Evolutionary conservation across 768 basidiomycete species (phyloP).

Genomic region (Strobilomyces dryophilus): DNA sequence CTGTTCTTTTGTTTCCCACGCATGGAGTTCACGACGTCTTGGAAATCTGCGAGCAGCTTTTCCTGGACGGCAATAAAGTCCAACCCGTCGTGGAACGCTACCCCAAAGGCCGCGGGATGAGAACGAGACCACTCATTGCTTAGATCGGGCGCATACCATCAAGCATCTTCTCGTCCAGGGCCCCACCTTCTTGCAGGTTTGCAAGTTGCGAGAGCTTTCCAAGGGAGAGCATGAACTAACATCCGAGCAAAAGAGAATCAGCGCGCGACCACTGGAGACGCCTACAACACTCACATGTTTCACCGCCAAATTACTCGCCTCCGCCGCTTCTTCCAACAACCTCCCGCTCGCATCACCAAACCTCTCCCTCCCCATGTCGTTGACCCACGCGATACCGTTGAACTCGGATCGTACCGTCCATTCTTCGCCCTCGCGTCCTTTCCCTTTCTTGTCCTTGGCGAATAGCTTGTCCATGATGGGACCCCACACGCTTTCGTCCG

Average conservation of each 20-base stretch:
- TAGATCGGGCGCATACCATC: constrained; percentile 43
- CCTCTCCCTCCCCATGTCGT: constrained; percentile 69
- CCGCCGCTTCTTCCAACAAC: constrained; percentile 57
- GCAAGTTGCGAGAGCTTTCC: constrained; percentile 84
- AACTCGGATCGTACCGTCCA: constrained; percentile 44
- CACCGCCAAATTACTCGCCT: constrained; percentile 54
- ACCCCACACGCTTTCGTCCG: constrained; percentile 61
- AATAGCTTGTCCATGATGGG: constrained; percentile 74
- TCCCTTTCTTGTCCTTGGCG: constrained; percentile 21
- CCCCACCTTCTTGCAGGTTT: constrained; percentile 42
- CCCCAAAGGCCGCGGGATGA: constrained; percentile 4
- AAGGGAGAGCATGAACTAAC: constrained; percentile 84
- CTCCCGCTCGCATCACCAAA: constrained; percentile 62
- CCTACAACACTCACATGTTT: constrained; percentile 62
- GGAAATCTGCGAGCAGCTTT: constrained; percentile 60
- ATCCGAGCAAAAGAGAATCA: constrained; percentile 5
- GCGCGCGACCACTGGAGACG: neutral
- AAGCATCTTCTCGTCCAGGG: constrained; percentile 47
- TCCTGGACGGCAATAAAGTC: constrained; percentile 87
- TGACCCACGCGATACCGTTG: constrained; percentile 74
- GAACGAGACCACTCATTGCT: neutral
- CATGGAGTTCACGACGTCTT: constrained; percentile 39
- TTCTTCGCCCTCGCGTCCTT: constrained; percentile 26
- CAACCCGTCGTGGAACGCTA: constrained; percentile 82
- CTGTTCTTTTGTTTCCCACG: constrained; percentile 58